A percentile compares a stretch with the other conserved stretches of the same genome.
phyloP scores from a whole-genome alignment of 2,329 filamentous ascomycete genomes.

The Talaromyces sp. region DNA sequence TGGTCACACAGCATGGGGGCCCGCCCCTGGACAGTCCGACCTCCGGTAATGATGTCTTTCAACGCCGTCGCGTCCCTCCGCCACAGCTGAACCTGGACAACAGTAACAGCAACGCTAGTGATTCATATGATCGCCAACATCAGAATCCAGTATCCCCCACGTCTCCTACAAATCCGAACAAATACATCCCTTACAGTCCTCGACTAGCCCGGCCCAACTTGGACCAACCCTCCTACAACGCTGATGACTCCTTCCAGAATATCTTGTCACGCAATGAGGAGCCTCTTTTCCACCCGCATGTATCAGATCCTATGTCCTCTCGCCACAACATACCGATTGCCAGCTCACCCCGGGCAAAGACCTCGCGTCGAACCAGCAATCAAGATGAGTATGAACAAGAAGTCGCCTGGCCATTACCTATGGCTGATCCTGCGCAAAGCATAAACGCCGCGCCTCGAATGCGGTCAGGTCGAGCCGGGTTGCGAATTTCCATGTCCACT shows the following conservation, averaged over 20 bases:
- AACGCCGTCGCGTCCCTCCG: slow-evolving; percentile 29
- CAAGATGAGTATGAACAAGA: slow-evolving; percentile 7
- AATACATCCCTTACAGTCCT: slow-evolving; percentile 15
- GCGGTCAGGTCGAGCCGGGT: slow-evolving; percentile 23
- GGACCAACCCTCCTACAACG: background rate
- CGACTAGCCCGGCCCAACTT: slow-evolving; percentile 1
- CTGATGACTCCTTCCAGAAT: background rate
- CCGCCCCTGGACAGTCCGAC: slow-evolving; percentile 33
- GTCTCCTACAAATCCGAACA: slow-evolving; percentile 1
- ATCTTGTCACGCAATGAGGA: slow-evolving; percentile 13
- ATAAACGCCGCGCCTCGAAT: slow-evolving; percentile 2
- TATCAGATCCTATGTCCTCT: slow-evolving; percentile 10
- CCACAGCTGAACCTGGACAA: slow-evolving; percentile 28
- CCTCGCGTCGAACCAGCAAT: background rate
- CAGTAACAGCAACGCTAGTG: background rate
- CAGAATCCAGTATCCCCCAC: slow-evolving; percentile 8
- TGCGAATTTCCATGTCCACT: slow-evolving; percentile 38
- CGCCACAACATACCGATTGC: slow-evolving; percentile 5
- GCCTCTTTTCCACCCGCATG: background rate
- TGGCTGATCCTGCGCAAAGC: slow-evolving; percentile 9
- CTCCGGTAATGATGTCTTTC: slow-evolving; percentile 25
- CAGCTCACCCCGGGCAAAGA: slow-evolving; percentile 1
- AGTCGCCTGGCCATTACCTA: slow-evolving; percentile 12
- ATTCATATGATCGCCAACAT: background rate
- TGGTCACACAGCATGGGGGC: slow-evolving; percentile 43